Conservation (phyloP, 345 rosid genomes). For the Noccaea bulbosa region DNA sequence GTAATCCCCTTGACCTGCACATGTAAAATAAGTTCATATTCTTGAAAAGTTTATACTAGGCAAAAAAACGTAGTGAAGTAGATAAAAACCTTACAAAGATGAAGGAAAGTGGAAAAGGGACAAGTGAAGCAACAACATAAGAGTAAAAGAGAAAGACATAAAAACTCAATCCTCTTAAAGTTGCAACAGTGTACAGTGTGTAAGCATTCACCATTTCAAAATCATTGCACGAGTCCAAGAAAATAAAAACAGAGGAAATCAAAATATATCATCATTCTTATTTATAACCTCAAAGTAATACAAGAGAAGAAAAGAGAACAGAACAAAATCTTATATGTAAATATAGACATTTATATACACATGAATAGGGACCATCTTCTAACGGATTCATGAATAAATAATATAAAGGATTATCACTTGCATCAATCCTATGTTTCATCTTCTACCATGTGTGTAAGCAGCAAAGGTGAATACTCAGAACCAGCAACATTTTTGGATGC, state of each 20-base stretch:
- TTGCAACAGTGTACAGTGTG: slow-evolving; percentile 48
- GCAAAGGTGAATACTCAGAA: slow-evolving; percentile 18
- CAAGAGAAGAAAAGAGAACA: too few species aligned
- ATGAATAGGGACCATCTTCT: not conserved
- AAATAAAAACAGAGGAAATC: not conserved
- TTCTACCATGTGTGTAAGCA: slow-evolving; percentile 12
- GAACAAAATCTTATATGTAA: too few species aligned
- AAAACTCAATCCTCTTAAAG: slow-evolving; percentile 44
- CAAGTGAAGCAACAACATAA: slow-evolving; percentile 32
- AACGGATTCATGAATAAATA: not conserved
- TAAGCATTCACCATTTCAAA: slow-evolving; percentile 13
- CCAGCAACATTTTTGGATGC: slow-evolving; percentile 9
- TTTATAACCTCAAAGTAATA: not conserved
- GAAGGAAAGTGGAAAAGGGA: slow-evolving; percentile 33
- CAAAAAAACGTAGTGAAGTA: not conserved
- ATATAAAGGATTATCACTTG: not conserved
- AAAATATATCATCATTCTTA: not conserved
- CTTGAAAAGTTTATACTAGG: not conserved
- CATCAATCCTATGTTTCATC: slow-evolving; percentile 19
- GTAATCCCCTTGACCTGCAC: slow-evolving; percentile 38
- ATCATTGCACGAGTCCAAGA: slow-evolving; percentile 25
- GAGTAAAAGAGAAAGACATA: slow-evolving; percentile 41
- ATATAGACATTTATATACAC: not conserved
- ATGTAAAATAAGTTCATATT: slow-evolving; percentile 2
- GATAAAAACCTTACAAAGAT: slow-evolving; percentile 30